Base-by-base conservation (phyloP, 352 stramenopile genomes). In the Salisapilia sapeloensis region DNA sequence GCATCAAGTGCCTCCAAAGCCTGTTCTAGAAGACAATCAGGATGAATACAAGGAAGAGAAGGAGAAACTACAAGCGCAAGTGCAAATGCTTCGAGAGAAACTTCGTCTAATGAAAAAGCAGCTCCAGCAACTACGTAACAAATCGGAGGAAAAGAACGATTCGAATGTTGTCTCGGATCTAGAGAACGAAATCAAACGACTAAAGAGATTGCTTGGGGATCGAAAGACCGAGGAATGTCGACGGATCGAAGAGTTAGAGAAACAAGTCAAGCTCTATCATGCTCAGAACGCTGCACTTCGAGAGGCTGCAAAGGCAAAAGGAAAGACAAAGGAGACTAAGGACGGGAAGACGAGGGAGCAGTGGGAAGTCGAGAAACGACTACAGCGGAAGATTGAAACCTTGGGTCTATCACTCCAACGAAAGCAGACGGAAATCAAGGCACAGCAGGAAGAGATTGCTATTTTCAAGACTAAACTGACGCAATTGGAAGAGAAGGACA, bases 221-320 rank as follows among this genome's bases (percentile, higher is more conserved):
- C 56, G 63, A 24, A 52, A 58, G 11, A 56, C 74, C 14, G 46
- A 38, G 16, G 56, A 82, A 30, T 48, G 51, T 9, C 57, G 53
- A 2, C 30, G 39, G 3, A 41, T 79, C 1, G 66, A 83, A 27
- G 56, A 60, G 12, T 33, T 84, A 12, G 63, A 79, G 35, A 69
- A 64, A 40, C 70, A 78, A 34, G 42, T 87, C 16, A 72, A 78
- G 19, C 48, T 89, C 0, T 40, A 87, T 0, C 50, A 87, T 26
- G 72, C 70, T 2, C 69, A 92, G 33, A 92, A 92, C 24, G 32
- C 66, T n/a, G 80, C 72, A n/a, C 26, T 92, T 9, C 69, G 67
- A 6, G 57, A 83, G 15, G 57, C 49, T 6, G 40, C 41, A 21
- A 24, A 37, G 32, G 19, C 29, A 16, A 21, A 13, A 20, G 36